phyloP scores from a whole-genome alignment of 495 filamentous ascomycete species.

The Sphaerosporella brunnea region DNA sequence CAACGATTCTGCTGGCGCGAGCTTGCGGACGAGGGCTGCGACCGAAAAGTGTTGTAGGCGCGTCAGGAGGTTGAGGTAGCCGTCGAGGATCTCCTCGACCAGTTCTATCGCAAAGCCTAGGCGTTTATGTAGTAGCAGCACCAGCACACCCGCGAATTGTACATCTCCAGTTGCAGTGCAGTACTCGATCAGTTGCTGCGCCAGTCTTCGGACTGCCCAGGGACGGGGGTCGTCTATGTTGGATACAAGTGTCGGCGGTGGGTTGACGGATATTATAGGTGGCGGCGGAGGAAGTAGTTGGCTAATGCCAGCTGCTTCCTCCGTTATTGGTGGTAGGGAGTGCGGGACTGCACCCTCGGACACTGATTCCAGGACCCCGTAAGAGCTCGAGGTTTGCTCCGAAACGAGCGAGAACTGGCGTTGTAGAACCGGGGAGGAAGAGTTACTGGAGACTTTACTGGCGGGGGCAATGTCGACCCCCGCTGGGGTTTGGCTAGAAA shows the following conservation, averaged over 20 bases:
- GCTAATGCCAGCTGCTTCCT: not conserved
- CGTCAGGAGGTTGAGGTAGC: conserved; percentile 7
- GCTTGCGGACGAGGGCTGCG: conserved; percentile 17
- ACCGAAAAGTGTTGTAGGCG: conserved; percentile 10
- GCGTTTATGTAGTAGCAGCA: not conserved
- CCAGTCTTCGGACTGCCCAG: not conserved
- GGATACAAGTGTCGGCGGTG: not conserved
- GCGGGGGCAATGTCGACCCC: conserved; percentile 11
- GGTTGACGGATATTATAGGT: too few relatives aligned
- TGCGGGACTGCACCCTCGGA: not conserved
- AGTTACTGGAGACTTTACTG: too few relatives aligned
- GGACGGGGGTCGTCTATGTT: not conserved
- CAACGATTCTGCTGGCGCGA: conserved; percentile 7
- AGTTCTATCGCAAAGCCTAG: not conserved
- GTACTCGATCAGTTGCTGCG: not conserved
- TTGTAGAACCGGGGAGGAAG: not conserved
- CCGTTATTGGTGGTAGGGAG: not conserved
- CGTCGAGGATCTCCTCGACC: conserved; percentile 3
- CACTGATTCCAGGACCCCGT: not conserved
- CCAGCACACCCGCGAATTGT: not conserved
- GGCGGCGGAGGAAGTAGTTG: not conserved
- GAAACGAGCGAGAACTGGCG: not conserved
- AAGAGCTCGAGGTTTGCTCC: conserved; percentile 4
- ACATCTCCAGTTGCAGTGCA: conserved; percentile 1
- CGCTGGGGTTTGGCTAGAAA: not conserved